phyloP scores from a whole-genome alignment of 805 yeast genomes.

The Pichia ethanolica region DNA sequence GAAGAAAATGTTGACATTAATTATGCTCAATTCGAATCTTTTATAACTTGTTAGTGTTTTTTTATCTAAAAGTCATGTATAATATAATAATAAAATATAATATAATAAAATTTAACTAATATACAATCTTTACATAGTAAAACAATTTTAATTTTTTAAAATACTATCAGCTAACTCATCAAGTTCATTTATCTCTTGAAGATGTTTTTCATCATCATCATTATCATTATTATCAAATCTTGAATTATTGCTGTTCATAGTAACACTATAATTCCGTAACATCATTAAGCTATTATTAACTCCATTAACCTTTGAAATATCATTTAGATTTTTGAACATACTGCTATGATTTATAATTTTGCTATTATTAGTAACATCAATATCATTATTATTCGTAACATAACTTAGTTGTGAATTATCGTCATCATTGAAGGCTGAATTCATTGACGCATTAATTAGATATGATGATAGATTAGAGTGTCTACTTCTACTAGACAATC shows the following conservation, averaged over 20 bases:
- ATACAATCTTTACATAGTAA: background rate
- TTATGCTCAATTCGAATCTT: slow-evolving; percentile 23
- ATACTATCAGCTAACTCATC: slow-evolving; percentile 22
- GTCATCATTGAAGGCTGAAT: background rate
- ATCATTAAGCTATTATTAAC: slow-evolving; percentile 6
- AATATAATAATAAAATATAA: background rate
- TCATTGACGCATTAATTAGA: background rate
- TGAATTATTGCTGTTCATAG: background rate
- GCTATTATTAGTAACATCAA: background rate
- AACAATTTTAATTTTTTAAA: slow-evolving; percentile 10
- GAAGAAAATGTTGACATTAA: slow-evolving; percentile 16
- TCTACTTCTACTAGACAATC: background rate
- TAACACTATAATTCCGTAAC: background rate
- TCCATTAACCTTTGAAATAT: background rate
- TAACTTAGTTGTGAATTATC: background rate
- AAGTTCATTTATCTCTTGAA: slow-evolving; percentile 15
- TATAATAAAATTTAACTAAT: background rate
- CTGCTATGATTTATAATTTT: background rate
- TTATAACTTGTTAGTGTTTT: slow-evolving; percentile 5
- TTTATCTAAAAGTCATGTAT: no score
- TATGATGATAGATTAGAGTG: background rate
- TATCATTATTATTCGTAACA: background rate
- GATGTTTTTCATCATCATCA: slow-evolving; percentile 1
- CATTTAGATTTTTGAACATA: background rate
- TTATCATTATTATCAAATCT: background rate